These are phyloP conservation scores for Penicillium aurantiogriseum DNA, from an alignment of 2,329 filamentous ascomycete species.

Conservation along the genomic window DNA sequence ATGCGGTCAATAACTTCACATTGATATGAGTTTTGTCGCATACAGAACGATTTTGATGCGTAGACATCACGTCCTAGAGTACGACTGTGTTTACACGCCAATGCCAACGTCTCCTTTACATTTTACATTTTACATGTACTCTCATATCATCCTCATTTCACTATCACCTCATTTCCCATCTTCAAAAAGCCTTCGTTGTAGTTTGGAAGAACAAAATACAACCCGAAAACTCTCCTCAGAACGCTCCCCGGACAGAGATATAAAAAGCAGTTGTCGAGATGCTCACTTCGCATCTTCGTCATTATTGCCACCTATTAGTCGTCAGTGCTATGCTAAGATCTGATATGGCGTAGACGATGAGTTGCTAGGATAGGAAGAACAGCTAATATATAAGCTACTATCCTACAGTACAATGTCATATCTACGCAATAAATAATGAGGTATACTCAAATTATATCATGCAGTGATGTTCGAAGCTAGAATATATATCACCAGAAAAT, in stretches of 20 bases:
- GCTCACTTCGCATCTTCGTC: background rate
- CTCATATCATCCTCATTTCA: background rate
- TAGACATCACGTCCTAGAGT: background rate
- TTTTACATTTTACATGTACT: background rate
- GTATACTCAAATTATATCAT: too few relatives aligned
- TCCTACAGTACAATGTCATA: too few relatives aligned
- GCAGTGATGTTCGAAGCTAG: background rate
- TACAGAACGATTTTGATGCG: background rate
- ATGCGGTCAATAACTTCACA: background rate
- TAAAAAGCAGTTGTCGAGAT: background rate
- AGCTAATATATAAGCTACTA: too few relatives aligned
- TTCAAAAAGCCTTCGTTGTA: background rate
- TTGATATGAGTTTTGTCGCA: background rate
- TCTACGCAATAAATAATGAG: too few relatives aligned
- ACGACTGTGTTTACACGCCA: too few relatives aligned
- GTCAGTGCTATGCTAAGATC: too few relatives aligned
- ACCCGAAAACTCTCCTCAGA: too few relatives aligned
- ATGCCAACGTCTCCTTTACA: background rate
- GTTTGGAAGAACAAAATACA: too few relatives aligned
- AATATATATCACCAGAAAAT: background rate
- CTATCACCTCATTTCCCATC: background rate
- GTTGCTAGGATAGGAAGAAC: too few relatives aligned
- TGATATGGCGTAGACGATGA: too few relatives aligned
- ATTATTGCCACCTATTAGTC: background rate
- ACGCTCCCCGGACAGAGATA: too few relatives aligned